Evolutionary conservation across 768 basidiomycete species (phyloP), one percentile per base, ranked within the genome.

Genomic region (Tylopilus vinaceipallidus): DNA sequence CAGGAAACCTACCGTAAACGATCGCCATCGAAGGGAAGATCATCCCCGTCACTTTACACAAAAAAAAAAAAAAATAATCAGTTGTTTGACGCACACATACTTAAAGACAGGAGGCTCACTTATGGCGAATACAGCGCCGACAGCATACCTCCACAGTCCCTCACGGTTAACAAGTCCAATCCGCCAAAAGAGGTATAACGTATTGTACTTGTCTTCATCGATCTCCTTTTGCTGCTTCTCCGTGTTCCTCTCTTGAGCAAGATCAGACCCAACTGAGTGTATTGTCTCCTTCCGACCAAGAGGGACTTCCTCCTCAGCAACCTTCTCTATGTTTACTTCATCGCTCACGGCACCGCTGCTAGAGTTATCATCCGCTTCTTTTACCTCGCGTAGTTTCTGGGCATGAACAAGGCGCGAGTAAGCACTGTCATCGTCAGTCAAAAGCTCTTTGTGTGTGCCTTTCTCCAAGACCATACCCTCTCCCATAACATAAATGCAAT

Each of bases 401-500:
- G 91, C 83, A 34, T 80, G 77, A 5, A 93, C 91, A 16, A 94
- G 82, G 19, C 80, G 77, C 2, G 82, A 72, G 69, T 94, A 94
- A 3, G 88, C 74, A 44, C 90, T 82, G 19, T 80, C 76, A 42
- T 76, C 68, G 49, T 77, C 62, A 3, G 65, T 49, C 42, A 93
- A 67, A 6, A 93, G 81, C 35, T 87, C 79, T 42, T 78, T 67
- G 65, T 95, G 92, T 0, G 82, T 89, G 14, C 93, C 93, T 30
- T 76, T 71, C 68, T 95, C 92, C 42, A 95, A 69, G 39, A 95
- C 81, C 34, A 81, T 72, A 3, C 93, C 93, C 3, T 85, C 85
- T 42, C 91, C 93, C 88, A 95, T 92, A 56, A 95, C 91, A 61
- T 86, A 87, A 52, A 92, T 91, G 48, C 80, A 70, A 67, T 91